These are phyloP conservation scores for Hortiboletus flavorubellus DNA, from an alignment of 768 basidiomycete genomes.

Conservation along the genomic window DNA sequence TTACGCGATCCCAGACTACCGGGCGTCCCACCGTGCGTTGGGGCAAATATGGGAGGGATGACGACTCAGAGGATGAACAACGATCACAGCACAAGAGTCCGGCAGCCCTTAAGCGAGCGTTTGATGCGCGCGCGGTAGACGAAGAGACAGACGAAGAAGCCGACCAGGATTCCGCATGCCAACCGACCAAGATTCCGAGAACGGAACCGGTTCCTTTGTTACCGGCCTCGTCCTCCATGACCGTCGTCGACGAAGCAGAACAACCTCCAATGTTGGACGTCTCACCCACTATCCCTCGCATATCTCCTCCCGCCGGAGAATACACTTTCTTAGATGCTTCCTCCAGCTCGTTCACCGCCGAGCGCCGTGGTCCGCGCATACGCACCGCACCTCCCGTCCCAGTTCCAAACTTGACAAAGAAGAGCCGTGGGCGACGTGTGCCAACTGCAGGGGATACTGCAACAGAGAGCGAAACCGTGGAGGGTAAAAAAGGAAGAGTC, in stretches of 20 bases:
- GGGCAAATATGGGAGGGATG: constrained; percentile 32
- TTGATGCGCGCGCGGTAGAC: constrained; percentile 35
- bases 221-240: constrained; percentile 27
- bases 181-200: constrained; percentile 31
- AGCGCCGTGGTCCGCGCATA: constrained; percentile 45
- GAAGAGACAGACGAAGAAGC: constrained; percentile 33
- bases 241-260: constrained; percentile 26
- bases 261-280: constrained; percentile 7
- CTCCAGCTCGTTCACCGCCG: constrained; percentile 36
- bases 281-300: constrained; percentile 6
- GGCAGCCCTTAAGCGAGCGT: constrained; percentile 30
- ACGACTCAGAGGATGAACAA: constrained; percentile 27
- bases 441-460: constrained; percentile 44
- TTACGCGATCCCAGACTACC: constrained; percentile 35
- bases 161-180: constrained; percentile 16
- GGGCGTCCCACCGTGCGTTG: constrained; percentile 33
- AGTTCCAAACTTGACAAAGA: constrained; percentile 76
- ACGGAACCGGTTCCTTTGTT: constrained; percentile 24
- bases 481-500: constrained; percentile 34
- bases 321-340: constrained; percentile 35
- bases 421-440: constrained; percentile 74
- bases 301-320: constrained; percentile 31
- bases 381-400: constrained; percentile 62
- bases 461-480: constrained; percentile 23
- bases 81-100: constrained; percentile 10